Evolutionary conservation across 257 asterid species (phyloP), one percentile per base, ranked within the genome.

Genomic region (Solanum etuberosum): DNA sequence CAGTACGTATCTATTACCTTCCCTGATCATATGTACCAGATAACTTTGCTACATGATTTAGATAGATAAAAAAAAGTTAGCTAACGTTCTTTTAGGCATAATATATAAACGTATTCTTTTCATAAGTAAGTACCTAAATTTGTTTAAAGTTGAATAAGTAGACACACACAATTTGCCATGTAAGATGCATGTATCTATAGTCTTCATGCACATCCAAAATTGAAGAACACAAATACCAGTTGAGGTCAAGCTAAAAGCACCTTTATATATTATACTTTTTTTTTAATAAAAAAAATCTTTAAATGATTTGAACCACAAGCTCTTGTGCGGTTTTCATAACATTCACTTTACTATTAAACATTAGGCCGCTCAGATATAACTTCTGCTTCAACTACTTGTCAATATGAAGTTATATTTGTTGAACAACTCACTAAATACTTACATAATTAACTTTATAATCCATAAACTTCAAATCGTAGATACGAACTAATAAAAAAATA

Each of bases 201-300:
- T 54, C 0, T 7, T 61, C 12, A 0, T 61, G 29, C 31, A 23
- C 15, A 61, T 10, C 2, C 2, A 63, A 11, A 63, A 63, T 63
- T 63, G 1, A 4, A 63, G 0, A 63, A 5, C 0, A 61, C 0
- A 61, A 61, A 61, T 61, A 4, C 0, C 0, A 2, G 0, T 10
- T 4, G 0, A 63, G 15, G 3, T 12, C 31, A n/a, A 63, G 15
- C 0, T n/a, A 61, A 63, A 11, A 11, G 0, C 8, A 63, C 0
- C 0, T 11, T 63, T 63, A 63, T 63, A 0, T 54, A 3, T 2
- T 51, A 54, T 2, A 54, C 4, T n/a, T n/a, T n/a, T 4, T 8
- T 9, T 23, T 46, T 5, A 4, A 7, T 57, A 46, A 48, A 48
- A 48, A 48, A 48, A 48, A 48, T 48, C 57, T 14, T 48, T 48